These are phyloP conservation scores for Ensete ventricosum DNA, from an alignment of 176 grass and related monocot species.

Conservation along the genomic window DNA sequence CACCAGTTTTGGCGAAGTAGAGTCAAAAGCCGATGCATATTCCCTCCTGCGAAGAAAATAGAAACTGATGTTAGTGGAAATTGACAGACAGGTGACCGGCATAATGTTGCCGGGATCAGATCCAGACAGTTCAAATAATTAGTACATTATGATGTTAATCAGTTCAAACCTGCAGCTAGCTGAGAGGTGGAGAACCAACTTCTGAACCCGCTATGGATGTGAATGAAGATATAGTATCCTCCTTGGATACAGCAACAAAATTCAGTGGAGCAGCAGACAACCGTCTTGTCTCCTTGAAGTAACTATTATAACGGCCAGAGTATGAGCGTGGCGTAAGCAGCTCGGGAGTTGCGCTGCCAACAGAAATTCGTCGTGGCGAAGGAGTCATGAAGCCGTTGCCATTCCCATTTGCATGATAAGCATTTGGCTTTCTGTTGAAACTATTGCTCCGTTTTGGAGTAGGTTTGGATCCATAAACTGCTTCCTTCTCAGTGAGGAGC, in stretches of 20 bases:
- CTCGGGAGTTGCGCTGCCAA: slow-evolving; percentile 64
- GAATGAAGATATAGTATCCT: slow-evolving; percentile 75
- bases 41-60: slow-evolving; percentile 3
- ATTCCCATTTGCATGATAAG: slow-evolving; percentile 43
- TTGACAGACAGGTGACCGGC: not conserved
- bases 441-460: slow-evolving; percentile 48
- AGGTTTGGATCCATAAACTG: slow-evolving; percentile 68
- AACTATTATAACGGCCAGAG: slow-evolving; percentile 51
- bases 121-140: not conserved
- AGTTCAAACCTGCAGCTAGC: not conserved
- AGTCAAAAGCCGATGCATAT: not conserved
- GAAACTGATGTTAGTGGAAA: not conserved
- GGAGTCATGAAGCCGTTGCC: slow-evolving; percentile 86
- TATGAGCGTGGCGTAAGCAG: slow-evolving; percentile 72
- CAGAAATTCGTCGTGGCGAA: slow-evolving; percentile 36
- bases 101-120: too few species aligned
- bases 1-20: not conserved
- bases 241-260: slow-evolving; percentile 49
- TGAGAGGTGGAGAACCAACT: slow-evolving; percentile 45
- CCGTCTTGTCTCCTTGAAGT: slow-evolving; percentile 55
- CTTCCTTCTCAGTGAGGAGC: slow-evolving; percentile 71
- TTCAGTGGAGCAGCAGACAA: slow-evolving; percentile 42
- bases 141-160: not conserved
- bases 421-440: slow-evolving; percentile 51
- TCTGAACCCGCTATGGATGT: slow-evolving; percentile 74